Base-by-base conservation (phyloP, 108 stramenopile genomes). In the Nitzschia inconspicua region DNA sequence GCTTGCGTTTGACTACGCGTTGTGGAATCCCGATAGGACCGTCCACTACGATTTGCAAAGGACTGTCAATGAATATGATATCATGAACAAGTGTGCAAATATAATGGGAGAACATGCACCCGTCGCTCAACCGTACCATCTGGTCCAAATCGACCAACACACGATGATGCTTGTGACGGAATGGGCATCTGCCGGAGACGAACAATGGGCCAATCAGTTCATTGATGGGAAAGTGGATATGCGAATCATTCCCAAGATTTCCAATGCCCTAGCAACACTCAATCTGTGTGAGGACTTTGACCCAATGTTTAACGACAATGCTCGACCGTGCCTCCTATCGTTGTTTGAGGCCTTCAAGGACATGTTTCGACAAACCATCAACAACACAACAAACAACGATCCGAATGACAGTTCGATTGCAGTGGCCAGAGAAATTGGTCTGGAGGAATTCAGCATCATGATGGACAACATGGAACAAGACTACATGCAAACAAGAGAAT, bases 141-240 rank as follows among this genome's bases (percentile, higher is more conserved):
- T 37, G 0, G 1, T 42, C 1, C 68, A 72, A 16, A 69, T 61
- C n/a, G 66, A 72, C 24, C 0, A 27, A 13, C 29, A 70, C 32
- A 71, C 73, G 58, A 79, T 75, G 40, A 40, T 79, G 7, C 35
- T 79, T 7, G 43, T 79, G 6, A 66, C 70, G 0, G 43, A 71
- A 24, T 79, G 73, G 73, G 66, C 78, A 0, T n/a, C n/a, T n/a
- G 68, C 47, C 35, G 58, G 35, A 20, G 78, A 79, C 36, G 70
- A 72, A 40, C 73, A 75, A 32, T 67, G 70, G 25, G 29, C 37
- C 47, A 75, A 75, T 28, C 73, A 75, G 36, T 67, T 67, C 20
- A 72, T 79, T 16, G 78, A 73, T 29, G 78, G 78, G 3, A 20
- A 29, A 6, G 73, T 79, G 0, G 78, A 79, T 56, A 40, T 43